Base-by-base conservation (phyloP, 1,284 basidiomycete genomes). In the Laetiporus sulphureus region DNA sequence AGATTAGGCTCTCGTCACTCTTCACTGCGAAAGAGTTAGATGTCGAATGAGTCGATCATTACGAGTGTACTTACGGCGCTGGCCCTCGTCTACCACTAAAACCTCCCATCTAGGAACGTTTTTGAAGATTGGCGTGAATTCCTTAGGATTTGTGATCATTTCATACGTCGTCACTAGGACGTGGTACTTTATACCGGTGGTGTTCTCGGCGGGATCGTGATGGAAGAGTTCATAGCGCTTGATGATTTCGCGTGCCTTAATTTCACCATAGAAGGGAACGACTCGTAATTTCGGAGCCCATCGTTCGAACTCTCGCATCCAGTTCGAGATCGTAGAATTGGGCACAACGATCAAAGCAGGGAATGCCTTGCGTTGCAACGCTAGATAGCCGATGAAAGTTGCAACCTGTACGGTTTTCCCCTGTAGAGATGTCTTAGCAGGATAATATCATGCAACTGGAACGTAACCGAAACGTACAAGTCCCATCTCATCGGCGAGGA, bases 401-500 rank as follows among this genome's bases (percentile, higher is more conserved):
- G 84, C 82, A 32, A 97, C 84, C 62, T 97, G 92, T 3, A 98
- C 88, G 0, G 94, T 97, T 71, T 94, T 94, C 0, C 91, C 91
- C 79, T 94, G 50, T 7, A 36, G 23, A 1, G 25, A 46, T 13
- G 27, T 25, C 51, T n/a, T n/a, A n/a, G n/a, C n/a, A n/a, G n/a
- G n/a, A n/a, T n/a, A n/a, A n/a, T n/a, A n/a, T n/a, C n/a, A n/a
- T n/a, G n/a, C n/a, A n/a, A n/a, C n/a, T n/a, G n/a, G n/a, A n/a
- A n/a, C n/a, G n/a, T n/a, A n/a, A n/a, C n/a, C n/a, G n/a, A 31
- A 25, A 62, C 77, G 46, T 61, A 87, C 87, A 52, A 94, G 64
- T 40, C 91, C 93, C 95, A 99, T 98, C 64, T 98, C 95, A 58
- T 99, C 95, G 2, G 94, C 93, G n/a, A 98, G 74, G 51, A 97